Base-by-base conservation (phyloP, 495 filamentous ascomycete species). In the Aspergillus indologenus region DNA sequence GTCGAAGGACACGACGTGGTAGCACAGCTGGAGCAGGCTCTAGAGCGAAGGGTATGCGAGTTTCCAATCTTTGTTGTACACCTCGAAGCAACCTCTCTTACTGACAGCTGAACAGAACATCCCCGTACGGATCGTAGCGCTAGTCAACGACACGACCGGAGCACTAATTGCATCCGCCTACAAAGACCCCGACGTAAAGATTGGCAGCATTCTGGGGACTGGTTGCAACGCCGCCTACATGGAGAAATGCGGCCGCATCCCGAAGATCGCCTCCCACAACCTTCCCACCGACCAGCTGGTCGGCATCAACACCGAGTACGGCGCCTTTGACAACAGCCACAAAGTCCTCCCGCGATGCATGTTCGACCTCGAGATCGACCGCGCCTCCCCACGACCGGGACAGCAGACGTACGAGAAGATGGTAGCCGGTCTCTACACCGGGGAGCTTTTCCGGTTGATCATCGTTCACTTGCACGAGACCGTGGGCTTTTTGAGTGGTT, bases 301-400 rank as follows among this genome's bases (percentile, higher is more conserved):
- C 74, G 90, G 91, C 51, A 98, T 98, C 77, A 98, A 98, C 78
- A 96, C 93, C 72, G 93, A 97, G 75, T 98, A 90, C 82, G 93
- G 93, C 51, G 91, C 93, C 44, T 97, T 97, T 71, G 93, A 98
- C 73, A 96, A 95, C 71, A 89, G 95, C 68, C 85, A 90, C 73
- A 78, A 86, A 48, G 83, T 96, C 45, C 82, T 97, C 9, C 93
- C 92, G 18, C 85, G 86, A 1, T 52, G 47, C 5, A 7, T 17
- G 8, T 71, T 72, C 52, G 79, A 81, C 55, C 47, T 54, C 0
- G 66, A 68, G 18, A 68, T 81, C 40, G 78, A 80, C 59, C 17
- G 59, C 9, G 57, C 68, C n/a, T 80, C 78, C 1, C 59, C 71
- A 0, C 70, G 68, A 4, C 78, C 76, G 0, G 76, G 73, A 5